Percentiles rank a stretch among this genome's conserved stretches.
These are phyloP conservation scores for Pseudocercospora fijiensis DNA, from an alignment of 2,329 filamentous ascomycete species.

Conservation along the genomic window DNA sequence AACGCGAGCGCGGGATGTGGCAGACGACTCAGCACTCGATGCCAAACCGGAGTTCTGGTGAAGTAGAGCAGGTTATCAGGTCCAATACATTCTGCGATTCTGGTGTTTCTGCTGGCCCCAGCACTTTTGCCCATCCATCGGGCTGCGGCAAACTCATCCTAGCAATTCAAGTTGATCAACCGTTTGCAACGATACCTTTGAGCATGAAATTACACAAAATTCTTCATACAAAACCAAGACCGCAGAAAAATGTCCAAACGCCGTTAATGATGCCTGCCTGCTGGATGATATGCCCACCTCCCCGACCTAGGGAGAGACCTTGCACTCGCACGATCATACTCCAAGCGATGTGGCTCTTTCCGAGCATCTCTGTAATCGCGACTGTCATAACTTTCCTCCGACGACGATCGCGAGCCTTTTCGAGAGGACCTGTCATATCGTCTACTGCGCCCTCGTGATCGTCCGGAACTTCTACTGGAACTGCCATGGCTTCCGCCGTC, in stretches of 20 bases:
- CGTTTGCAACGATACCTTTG: not conserved
- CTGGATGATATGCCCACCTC: not conserved
- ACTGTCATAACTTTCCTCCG: not conserved
- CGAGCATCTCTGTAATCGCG: not conserved
- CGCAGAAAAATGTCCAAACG: not conserved
- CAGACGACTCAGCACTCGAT: no score
- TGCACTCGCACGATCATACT: not conserved
- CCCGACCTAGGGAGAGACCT: not conserved
- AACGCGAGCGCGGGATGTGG: no score
- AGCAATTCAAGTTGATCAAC: not conserved
- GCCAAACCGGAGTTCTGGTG: no score
- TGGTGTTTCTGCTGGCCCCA: not conserved
- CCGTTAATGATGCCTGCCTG: not conserved
- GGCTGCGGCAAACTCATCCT: not conserved
- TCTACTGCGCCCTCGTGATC: constrained; percentile 6
- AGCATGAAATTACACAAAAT: not conserved
- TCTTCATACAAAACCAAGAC: not conserved
- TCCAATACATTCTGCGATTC: not conserved
- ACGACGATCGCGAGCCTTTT: constrained; percentile 3
- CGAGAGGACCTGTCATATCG: not conserved
- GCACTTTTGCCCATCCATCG: not conserved
- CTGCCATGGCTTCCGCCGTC: constrained; percentile 5
- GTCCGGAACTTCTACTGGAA: not conserved
- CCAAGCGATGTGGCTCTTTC: not conserved
- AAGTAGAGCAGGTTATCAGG: no score